phyloP scores from a whole-genome alignment of 2,329 filamentous ascomycete species.

The Balansia obtecta region DNA sequence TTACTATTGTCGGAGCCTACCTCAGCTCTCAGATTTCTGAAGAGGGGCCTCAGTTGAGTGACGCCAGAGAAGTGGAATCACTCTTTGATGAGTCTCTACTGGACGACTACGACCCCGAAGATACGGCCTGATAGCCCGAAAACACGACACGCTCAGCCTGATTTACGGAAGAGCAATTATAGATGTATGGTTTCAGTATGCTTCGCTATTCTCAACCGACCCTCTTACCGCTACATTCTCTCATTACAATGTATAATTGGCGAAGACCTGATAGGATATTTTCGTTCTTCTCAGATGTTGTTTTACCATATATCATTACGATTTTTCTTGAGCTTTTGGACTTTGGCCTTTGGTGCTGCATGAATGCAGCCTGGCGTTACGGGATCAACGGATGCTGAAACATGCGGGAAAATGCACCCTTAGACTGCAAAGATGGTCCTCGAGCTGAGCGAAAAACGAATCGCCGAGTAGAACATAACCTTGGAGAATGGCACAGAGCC shows the following conservation, averaged over 20 bases:
- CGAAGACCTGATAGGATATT: neutral
- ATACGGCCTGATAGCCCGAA: conserved; percentile 15
- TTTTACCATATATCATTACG: neutral
- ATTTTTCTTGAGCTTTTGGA: neutral
- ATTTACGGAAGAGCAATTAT: neutral
- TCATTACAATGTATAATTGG: neutral
- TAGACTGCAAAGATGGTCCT: neutral
- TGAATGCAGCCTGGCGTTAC: neutral
- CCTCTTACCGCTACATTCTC: neutral
- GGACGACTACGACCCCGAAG: conserved; percentile 17
- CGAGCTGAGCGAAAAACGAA: no score
- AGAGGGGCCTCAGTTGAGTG: conserved; percentile 31
- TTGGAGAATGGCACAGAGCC: no score
- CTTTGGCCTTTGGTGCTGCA: neutral
- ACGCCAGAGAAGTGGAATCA: conserved; percentile 27
- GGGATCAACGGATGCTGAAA: neutral
- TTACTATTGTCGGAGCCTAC: conserved; percentile 63
- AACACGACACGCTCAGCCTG: neutral
- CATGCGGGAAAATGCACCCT: neutral
- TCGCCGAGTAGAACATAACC: no score
- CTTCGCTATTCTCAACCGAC: conserved; percentile 4
- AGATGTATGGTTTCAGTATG: neutral
- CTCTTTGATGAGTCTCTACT: conserved; percentile 20
- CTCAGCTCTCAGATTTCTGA: conserved; percentile 68
- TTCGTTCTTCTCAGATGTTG: neutral